Evolutionary conservation across 176 grass and related monocot genomes (phyloP).

Genomic region (Microstegium vimineum): DNA sequence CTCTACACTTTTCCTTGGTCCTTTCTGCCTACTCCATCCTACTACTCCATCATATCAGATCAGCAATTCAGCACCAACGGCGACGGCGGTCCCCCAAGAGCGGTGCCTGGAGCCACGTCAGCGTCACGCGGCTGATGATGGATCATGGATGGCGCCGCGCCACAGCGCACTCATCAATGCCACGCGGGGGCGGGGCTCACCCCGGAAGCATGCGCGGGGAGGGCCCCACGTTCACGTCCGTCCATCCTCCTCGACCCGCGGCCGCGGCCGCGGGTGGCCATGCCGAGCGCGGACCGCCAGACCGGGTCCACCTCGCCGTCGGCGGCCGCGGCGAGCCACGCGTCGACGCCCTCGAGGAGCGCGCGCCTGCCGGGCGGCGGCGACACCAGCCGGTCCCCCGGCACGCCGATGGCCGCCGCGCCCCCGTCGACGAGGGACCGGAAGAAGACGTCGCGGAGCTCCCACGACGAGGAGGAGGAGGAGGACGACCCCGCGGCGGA

Average conservation of each 20-base stretch:
- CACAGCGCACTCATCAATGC: neutral
- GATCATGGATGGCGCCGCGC: neutral
- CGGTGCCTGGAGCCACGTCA: neutral
- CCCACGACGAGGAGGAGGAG: constrained; percentile 29
- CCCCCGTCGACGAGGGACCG: constrained; percentile 59
- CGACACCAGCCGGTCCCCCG: constrained; percentile 52
- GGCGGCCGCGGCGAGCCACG: constrained; percentile 33
- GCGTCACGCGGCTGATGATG: constrained; percentile 7
- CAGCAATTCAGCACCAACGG: neutral
- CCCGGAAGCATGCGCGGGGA: neutral
- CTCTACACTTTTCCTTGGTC: neutral
- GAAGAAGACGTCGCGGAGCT: constrained; percentile 84
- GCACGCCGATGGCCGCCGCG: constrained; percentile 47
- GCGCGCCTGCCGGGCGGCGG: constrained; percentile 31
- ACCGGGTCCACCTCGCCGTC: constrained; percentile 55
- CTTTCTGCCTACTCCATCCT: neutral
- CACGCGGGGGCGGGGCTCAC: constrained; percentile 1
- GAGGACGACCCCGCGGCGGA: neutral
- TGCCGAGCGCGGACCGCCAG: constrained; percentile 49
- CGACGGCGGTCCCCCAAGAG: neutral
- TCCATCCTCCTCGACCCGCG: neutral
- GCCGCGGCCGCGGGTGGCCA: neutral
- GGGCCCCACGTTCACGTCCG: neutral
- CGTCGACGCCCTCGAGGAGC: constrained; percentile 59
- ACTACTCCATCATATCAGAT: constrained; percentile 31